Evolutionary conservation across 305 asterid species (phyloP).

Genomic region (Plantago coronopus): DNA sequence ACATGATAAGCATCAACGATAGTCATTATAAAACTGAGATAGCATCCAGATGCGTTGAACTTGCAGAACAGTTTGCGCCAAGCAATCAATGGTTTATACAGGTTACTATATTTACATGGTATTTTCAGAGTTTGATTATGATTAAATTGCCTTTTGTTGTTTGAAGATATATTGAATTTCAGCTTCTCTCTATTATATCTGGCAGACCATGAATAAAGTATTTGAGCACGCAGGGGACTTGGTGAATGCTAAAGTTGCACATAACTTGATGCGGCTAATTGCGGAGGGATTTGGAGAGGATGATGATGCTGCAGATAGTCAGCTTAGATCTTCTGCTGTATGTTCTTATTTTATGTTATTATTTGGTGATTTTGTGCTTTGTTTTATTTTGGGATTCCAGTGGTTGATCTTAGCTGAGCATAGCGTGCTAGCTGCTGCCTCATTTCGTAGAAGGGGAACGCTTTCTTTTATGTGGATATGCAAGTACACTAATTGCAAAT

Average conservation of each 20-base stretch:
- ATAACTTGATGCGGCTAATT: conserved; percentile 90
- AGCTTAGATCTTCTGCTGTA: conserved; percentile 97
- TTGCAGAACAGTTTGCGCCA: conserved; percentile 97
- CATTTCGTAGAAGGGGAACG: background rate
- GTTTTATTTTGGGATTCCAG: no score
- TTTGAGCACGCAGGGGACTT: conserved; percentile 97
- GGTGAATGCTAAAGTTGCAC: conserved; percentile 85
- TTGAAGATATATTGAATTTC: conserved; percentile 17
- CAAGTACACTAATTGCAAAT: no score
- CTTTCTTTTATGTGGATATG: no score
- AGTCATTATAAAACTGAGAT: conserved; percentile 92
- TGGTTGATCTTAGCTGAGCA: no score
- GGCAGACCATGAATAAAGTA: conserved; percentile 94
- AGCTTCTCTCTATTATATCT: conserved; percentile 24
- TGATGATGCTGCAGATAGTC: conserved; percentile 77
- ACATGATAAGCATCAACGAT: conserved; percentile 87
- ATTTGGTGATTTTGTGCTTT: background rate
- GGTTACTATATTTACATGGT: conserved; percentile 37
- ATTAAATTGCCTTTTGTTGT: conserved; percentile 18
- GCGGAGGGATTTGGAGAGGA: conserved; percentile 98
- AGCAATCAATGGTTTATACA: conserved; percentile 99
- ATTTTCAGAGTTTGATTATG: conserved; percentile 6
- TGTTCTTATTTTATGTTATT: conserved; percentile 26
- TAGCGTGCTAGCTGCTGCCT: background rate
- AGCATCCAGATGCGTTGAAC: conserved; percentile 98